These are phyloP conservation scores for Pichia sp. DNA, from an alignment of 1,139 yeast genomes.

Conservation along the genomic window DNA sequence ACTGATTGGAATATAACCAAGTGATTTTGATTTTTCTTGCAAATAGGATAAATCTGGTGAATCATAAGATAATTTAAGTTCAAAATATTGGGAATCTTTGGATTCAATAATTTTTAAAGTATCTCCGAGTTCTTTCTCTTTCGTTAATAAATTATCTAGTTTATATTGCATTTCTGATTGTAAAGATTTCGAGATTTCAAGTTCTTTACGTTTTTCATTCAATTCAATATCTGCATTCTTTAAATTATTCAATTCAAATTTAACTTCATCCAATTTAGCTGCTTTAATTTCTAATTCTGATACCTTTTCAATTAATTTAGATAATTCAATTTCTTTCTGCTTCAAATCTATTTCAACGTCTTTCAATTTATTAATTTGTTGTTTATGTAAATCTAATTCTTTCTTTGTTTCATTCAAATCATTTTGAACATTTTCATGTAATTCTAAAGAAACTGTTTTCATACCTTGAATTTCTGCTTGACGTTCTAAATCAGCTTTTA, in stretches of 20 bases:
- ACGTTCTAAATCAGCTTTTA: conserved; percentile 14
- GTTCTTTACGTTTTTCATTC: conserved; percentile 2
- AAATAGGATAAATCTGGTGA: conserved; percentile 31
- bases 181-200: background rate
- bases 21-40: conserved; percentile 25
- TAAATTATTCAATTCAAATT: conserved; percentile 4
- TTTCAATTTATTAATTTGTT: conserved; percentile 1
- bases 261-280: conserved; percentile 9
- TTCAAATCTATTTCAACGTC: background rate
- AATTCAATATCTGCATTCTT: conserved; percentile 5
- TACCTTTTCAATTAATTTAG: background rate
- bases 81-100: conserved; percentile 10
- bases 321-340: conserved; percentile 7
- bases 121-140: conserved; percentile 5
- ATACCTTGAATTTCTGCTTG: conserved; percentile 13
- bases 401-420: conserved; percentile 9
- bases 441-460: conserved; percentile 14
- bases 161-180: conserved; percentile 1
- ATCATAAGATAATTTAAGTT: conserved; percentile 8
- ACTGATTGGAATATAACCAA: conserved; percentile 25
- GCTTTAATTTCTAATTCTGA: conserved; percentile 5
- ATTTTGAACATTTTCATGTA: conserved; percentile 13
- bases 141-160: background rate
- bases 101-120: conserved; percentile 1
- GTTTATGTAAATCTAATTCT: conserved; percentile 5